Evolutionary conservation across 441 rosid genomes (phyloP), one percentile per base, ranked within the genome.

Genomic region (Erodium texanum): DNA sequence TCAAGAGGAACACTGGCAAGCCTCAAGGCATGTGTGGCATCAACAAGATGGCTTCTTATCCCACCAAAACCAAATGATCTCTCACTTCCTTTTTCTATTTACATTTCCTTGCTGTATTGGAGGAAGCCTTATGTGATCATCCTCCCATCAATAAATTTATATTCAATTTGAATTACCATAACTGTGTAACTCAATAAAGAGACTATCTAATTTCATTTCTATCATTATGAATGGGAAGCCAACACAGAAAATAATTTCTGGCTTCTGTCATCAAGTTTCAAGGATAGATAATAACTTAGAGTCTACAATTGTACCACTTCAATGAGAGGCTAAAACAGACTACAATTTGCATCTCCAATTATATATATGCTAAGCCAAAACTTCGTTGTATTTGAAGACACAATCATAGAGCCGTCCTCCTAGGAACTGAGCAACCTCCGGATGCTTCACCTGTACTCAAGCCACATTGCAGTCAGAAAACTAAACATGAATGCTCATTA

Each of bases 401-500:
- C 97, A 94, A 74, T 94, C 96, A 3, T 94, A 94, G 27, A 94
- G 96, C 77, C 96, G 78, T 38, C 99, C 97, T 69, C 96, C 97
- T 0, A 94, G 93, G 81, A 94, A 94, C 83, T 94, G 91, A 18
- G 96, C 96, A 72, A 94, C 99, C 76, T 94, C 99, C 14, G 81
- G 83, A 83, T 94, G 99, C 75, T 94, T 94, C 71, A 94, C 97
- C 99, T 94, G 84, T 74, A 9, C n/a, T n/a, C n/a, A n/a, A n/a
- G 68, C 23, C 16, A 1, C 22, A 59, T 5, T 34, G 15, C 14
- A 8, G 7, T 24, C 19, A 54, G 20, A 24, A 67, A 27, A 65
- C 58, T 22, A 34, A 22, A 59, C 29, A 66, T 18, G 54, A 43
- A 43, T 11, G 16, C 19, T 3, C 56, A 48, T 48, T 7, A 5